Evolutionary conservation across 2,329 filamentous ascomycete species (phyloP).

Genomic region (Penicillium oxalicum): DNA sequence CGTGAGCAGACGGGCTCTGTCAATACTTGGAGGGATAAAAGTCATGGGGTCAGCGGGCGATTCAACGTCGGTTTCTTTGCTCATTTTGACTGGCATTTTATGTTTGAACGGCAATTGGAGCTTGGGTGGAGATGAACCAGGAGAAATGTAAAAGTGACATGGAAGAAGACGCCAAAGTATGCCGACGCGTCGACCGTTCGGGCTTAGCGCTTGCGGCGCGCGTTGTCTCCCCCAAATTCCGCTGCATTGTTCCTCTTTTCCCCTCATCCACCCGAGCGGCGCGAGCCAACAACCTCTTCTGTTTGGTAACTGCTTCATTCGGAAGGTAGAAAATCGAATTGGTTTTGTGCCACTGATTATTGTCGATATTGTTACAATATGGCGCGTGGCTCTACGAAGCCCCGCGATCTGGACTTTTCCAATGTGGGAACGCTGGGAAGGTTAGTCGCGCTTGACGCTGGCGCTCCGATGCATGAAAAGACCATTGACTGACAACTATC

Average conservation of each 20-base stretch:
- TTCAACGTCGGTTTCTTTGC: slow-evolving; percentile 17
- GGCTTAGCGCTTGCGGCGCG: slow-evolving; percentile 28
- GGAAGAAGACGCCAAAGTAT: slow-evolving; percentile 1
- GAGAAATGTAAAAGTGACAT: background rate
- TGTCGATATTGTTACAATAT: slow-evolving; percentile 22
- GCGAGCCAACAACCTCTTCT: background rate
- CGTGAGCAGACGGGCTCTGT: slow-evolving; percentile 50
- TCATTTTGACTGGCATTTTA: slow-evolving; percentile 24
- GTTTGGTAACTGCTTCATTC: background rate
- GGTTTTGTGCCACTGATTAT: background rate
- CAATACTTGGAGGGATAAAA: slow-evolving; percentile 66
- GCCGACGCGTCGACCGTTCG: slow-evolving; percentile 31
- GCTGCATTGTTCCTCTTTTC: slow-evolving; percentile 16
- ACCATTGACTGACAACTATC: slow-evolving; percentile 12
- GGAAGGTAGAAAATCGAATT: background rate
- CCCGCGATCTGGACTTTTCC: slow-evolving; percentile 44
- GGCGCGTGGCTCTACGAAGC: slow-evolving; percentile 36
- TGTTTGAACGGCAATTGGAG: background rate
- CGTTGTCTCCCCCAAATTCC: slow-evolving; percentile 21
- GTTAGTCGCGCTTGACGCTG: slow-evolving; percentile 24
- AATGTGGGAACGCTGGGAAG: slow-evolving; percentile 45
- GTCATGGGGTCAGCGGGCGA: slow-evolving; percentile 29
- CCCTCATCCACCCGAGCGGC: slow-evolving; percentile 8
- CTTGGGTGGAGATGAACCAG: slow-evolving; percentile 1
- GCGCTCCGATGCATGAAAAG: background rate